Conservation (phyloP, 768 basidiomycete genomes). For the Boletus coccyginus region DNA sequence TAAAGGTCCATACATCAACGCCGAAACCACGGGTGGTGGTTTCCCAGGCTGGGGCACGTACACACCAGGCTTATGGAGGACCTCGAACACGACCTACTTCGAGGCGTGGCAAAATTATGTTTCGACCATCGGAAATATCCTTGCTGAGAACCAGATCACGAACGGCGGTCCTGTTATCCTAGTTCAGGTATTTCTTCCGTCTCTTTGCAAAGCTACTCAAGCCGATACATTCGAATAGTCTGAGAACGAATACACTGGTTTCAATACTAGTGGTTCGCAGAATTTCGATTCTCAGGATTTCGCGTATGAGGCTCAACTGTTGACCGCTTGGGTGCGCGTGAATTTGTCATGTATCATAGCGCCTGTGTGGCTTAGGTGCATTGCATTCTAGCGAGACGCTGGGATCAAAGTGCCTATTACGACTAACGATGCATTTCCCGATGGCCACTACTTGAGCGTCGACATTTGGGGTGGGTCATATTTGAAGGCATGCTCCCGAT, state of each 20-base stretch:
- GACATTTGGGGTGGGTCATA: slow-evolving; percentile 45
- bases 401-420: slow-evolving; percentile 49
- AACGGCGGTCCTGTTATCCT: slow-evolving; percentile 57
- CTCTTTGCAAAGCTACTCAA: slow-evolving; percentile 29
- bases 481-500: not conserved
- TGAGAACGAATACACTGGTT: slow-evolving; percentile 51
- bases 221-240: slow-evolving; percentile 30
- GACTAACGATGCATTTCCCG: slow-evolving; percentile 46
- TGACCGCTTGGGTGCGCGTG: slow-evolving; percentile 23
- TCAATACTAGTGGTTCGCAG: slow-evolving; percentile 16
- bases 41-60: slow-evolving; percentile 61
- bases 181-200: slow-evolving; percentile 15
- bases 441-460: slow-evolving; percentile 44
- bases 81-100: slow-evolving; percentile 46
- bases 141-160: slow-evolving; percentile 55
- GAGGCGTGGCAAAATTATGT: slow-evolving; percentile 57
- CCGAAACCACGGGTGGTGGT: slow-evolving; percentile 36
- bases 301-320: slow-evolving; percentile 43
- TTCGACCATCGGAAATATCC: slow-evolving; percentile 45
- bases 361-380: slow-evolving; percentile 1
- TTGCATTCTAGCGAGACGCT: slow-evolving; percentile 33
- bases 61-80: slow-evolving; percentile 47
- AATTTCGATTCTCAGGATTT: slow-evolving; percentile 39
- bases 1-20: slow-evolving; percentile 29
- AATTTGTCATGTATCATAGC: not conserved